phyloP scores from a whole-genome alignment of 805 yeast species.

The Wickerhamiella alocasiicola region DNA sequence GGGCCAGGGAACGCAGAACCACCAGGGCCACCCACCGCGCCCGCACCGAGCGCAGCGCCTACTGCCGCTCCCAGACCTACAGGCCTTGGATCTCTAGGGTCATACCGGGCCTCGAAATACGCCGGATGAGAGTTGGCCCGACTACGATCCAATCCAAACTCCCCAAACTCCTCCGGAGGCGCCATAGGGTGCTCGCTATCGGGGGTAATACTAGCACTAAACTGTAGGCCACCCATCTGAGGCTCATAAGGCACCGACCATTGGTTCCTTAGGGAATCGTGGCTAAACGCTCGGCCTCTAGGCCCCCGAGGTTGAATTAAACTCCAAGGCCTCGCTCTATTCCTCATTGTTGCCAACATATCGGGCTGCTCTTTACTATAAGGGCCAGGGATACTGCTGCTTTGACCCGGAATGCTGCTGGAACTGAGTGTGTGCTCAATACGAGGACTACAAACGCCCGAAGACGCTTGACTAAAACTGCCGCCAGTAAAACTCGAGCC shows the following conservation, averaged over 20 bases:
- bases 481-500: neutral
- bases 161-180: neutral
- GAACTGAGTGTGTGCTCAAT: neutral
- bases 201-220: neutral
- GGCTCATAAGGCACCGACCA: slow-evolving; percentile 3
- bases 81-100: too few species aligned
- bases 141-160: neutral
- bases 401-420: slow-evolving; percentile 5
- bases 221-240: neutral
- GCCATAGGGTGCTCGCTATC: neutral
- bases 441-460: neutral
- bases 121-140: neutral
- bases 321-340: slow-evolving; percentile 1
- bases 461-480: neutral
- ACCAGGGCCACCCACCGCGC: neutral
- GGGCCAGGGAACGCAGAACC: neutral
- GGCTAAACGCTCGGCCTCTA: neutral
- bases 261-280: neutral
- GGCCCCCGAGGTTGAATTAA: neutral
- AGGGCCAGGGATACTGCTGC: neutral
- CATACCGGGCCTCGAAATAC: too few species aligned
- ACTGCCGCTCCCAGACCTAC: neutral
- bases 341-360: slow-evolving; percentile 7
- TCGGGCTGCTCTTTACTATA: slow-evolving; percentile 7
- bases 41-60: neutral